Evolutionary conservation across 2,329 filamentous ascomycete species (phyloP).

Genomic region (Botrytis aclada): DNA sequence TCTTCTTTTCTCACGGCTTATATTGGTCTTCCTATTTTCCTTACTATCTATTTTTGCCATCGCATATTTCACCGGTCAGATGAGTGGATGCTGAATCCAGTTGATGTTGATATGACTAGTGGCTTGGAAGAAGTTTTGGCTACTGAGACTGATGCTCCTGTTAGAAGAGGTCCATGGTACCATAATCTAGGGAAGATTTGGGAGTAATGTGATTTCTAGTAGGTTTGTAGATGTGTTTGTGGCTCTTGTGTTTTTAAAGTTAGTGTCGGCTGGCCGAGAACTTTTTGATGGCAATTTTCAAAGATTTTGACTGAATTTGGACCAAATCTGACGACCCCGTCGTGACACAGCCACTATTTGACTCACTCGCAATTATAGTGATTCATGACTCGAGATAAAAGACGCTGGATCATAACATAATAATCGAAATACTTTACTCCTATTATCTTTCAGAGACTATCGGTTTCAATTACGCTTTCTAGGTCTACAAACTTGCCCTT

Average conservation of each 20-base stretch:
- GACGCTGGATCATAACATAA: neutral
- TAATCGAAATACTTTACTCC: neutral
- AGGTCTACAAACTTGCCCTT: neutral
- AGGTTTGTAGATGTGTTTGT: too few species aligned
- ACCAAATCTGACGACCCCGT: neutral
- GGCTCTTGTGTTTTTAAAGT: rapidly evolving
- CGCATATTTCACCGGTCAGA: neutral
- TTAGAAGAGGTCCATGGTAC: neutral
- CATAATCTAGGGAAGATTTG: neutral
- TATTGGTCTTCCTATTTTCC: neutral
- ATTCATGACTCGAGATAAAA: neutral
- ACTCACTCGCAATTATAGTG: neutral
- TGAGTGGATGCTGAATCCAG: neutral
- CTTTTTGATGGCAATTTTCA: neutral
- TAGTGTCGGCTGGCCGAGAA: neutral
- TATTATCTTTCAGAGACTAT: too few species aligned
- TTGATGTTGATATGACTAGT: neutral
- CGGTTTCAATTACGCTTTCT: neutral
- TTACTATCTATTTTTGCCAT: neutral
- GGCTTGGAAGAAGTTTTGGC: neutral
- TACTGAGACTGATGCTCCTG: neutral
- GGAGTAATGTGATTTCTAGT: neutral
- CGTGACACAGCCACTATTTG: neutral
- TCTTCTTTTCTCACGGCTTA: neutral
- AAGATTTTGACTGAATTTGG: neutral